A percentile compares a stretch with the other conserved stretches of the same genome.
Evolutionary conservation across 148 eudicot genomes (phyloP).

Genomic region (Silene latifolia): DNA sequence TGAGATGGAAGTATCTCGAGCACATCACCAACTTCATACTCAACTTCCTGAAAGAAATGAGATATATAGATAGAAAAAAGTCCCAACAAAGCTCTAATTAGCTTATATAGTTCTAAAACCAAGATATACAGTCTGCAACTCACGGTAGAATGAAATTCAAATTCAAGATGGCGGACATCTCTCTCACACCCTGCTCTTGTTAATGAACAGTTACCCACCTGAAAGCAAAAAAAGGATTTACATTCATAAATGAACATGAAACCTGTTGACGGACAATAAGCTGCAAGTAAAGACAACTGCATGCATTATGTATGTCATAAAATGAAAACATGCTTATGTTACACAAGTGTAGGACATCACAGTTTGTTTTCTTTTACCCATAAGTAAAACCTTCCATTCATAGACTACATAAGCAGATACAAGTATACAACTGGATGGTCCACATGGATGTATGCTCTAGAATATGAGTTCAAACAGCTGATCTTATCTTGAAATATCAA

Average conservation of each 20-base stretch:
- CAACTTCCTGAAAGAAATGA: conserved; percentile 46
- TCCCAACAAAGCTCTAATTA: background rate
- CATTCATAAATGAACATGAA: background rate
- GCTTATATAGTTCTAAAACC: conserved; percentile 4
- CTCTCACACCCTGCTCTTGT: conserved; percentile 52
- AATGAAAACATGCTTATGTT: background rate
- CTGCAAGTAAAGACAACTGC: background rate
- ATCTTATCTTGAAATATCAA: background rate
- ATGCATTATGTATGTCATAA: background rate
- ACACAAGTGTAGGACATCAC: background rate
- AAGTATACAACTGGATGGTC: background rate
- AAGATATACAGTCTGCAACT: conserved; percentile 27
- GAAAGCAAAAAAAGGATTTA: conserved; percentile 17
- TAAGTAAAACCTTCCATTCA: background rate
- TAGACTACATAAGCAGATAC: background rate
- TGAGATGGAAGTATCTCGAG: conserved; percentile 88
- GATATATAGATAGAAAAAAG: background rate
- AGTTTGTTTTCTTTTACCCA: background rate
- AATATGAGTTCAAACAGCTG: background rate
- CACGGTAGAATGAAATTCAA: conserved; percentile 68
- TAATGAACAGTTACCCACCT: conserved; percentile 55
- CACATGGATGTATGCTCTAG: background rate
- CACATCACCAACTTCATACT: conserved; percentile 88
- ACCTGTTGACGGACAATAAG: background rate
- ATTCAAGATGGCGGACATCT: conserved; percentile 90